Evolutionary conservation across 768 basidiomycete species (phyloP), one percentile per base, ranked within the genome.

Genomic region (Pulveroboletus sp.): DNA sequence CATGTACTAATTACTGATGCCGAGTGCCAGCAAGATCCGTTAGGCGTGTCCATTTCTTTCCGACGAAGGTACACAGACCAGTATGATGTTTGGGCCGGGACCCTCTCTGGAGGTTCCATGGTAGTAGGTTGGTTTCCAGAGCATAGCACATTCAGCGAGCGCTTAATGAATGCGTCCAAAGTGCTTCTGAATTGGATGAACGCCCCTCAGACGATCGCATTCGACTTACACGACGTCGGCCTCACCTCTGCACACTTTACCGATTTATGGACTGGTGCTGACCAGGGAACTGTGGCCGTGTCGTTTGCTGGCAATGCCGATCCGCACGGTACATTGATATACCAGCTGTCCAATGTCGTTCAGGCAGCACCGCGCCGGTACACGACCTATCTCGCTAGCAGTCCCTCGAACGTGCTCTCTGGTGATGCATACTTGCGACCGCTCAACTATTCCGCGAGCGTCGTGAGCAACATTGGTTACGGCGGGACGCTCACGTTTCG

Each of bases 121-220:
- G 31, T 55, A 16, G 34, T 10, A 45, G 38, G 55, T 54, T 40
- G 9, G 23, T 19, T 31, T 6, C n/a, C n/a, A n/a, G n/a, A n/a
- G n/a, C n/a, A n/a, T n/a, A n/a, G n/a, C n/a, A n/a, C n/a, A n/a
- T n/a, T n/a, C n/a, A n/a, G n/a, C n/a, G n/a, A n/a, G n/a, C n/a
- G n/a, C n/a, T n/a, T n/a, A n/a, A n/a, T n/a, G n/a, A n/a, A n/a
- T n/a, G n/a, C n/a, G n/a, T n/a, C 14, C 11, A 2, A 43, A 50
- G 55, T 57, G 5, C 38, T 50, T 9, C 5, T 54, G 20, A 47
- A 51, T 32, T 57, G 49, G 55, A 4, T 35, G 32, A 10, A 56
- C 16, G 13, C 35, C 49, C 34, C 34, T 36, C 26, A 5, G 48
- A 50, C 12, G 36, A 7, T 2, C 48, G 54, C n/a, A n/a, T n/a